These are phyloP conservation scores for Neopestalotiopsis rosae DNA, from an alignment of 2,329 filamentous ascomycete genomes.

Conservation along the genomic window DNA sequence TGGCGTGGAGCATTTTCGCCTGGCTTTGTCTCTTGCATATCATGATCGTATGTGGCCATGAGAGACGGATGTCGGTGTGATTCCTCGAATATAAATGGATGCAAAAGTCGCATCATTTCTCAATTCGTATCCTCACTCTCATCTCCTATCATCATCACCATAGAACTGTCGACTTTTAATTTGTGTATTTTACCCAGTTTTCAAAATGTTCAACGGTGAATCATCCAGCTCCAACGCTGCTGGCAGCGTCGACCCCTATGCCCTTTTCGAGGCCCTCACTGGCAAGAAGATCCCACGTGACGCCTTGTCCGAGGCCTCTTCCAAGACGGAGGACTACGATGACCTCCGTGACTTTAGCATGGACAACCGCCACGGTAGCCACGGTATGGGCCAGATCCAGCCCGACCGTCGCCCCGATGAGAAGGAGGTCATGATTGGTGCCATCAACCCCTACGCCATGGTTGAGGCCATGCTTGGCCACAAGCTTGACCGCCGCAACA, in stretches of 20 bases:
- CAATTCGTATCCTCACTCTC: neutral
- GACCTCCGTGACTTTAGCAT: conserved; percentile 36
- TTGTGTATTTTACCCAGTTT: neutral
- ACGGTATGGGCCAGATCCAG: conserved; percentile 28
- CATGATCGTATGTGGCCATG: neutral
- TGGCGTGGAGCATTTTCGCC: neutral
- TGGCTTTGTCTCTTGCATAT: neutral
- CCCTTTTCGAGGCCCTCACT: conserved; percentile 44
- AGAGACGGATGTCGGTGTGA: neutral
- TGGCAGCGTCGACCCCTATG: conserved; percentile 38
- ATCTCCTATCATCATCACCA: neutral
- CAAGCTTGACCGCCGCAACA: conserved; percentile 43
- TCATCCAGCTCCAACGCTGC: conserved; percentile 10
- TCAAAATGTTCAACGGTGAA: conserved; percentile 11
- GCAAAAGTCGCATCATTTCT: neutral
- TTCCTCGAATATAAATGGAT: neutral
- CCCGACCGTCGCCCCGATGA: conserved; percentile 45
- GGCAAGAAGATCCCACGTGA: conserved; percentile 38
- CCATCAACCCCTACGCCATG: conserved; percentile 50
- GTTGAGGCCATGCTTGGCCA: conserved; percentile 49
- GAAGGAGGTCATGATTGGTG: conserved; percentile 39
- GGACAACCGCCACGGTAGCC: conserved; percentile 20
- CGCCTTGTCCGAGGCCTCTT: conserved; percentile 28
- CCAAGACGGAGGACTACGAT: conserved; percentile 39
- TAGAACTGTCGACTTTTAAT: neutral